A percentile compares a stretch with the other conserved stretches of the same genome.
These are phyloP conservation scores for Calonectria ilicicola DNA, from an alignment of 2,329 filamentous ascomycete species.

Conservation along the genomic window DNA sequence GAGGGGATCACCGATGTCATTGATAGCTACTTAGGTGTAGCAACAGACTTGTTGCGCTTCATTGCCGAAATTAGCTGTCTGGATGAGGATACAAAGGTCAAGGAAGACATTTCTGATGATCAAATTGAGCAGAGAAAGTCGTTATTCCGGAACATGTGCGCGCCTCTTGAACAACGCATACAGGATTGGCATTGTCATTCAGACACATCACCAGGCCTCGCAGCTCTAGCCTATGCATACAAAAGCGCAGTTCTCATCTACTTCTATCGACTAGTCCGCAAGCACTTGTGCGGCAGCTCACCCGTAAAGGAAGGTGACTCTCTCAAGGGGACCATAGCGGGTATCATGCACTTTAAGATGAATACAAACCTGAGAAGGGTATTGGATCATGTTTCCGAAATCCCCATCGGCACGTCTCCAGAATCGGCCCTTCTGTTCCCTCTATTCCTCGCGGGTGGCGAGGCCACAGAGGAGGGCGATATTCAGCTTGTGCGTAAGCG, in stretches of 20 bases:
- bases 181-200: slow-evolving; percentile 6
- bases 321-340: not conserved
- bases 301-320: not conserved
- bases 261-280: not conserved
- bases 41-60: not conserved
- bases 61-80: slow-evolving; percentile 6
- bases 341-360: not conserved
- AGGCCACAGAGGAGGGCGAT: not conserved
- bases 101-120: not conserved
- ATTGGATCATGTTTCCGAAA: not conserved
- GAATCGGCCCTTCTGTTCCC: slow-evolving; percentile 14
- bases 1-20: not conserved
- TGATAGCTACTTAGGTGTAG: not conserved
- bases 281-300: not conserved
- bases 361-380: not conserved
- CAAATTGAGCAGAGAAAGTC: not conserved
- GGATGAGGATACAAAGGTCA: not conserved
- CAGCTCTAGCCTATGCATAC: slow-evolving; percentile 6
- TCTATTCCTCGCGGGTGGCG: slow-evolving; percentile 12
- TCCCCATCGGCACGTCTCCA: not conserved
- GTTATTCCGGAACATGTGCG: not conserved
- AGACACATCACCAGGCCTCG: not conserved
- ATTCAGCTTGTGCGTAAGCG: not conserved
- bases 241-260: slow-evolving; percentile 8
- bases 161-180: not conserved